These are phyloP conservation scores for Galerina marginata DNA, from an alignment of 768 basidiomycete genomes.

Conservation along the genomic window DNA sequence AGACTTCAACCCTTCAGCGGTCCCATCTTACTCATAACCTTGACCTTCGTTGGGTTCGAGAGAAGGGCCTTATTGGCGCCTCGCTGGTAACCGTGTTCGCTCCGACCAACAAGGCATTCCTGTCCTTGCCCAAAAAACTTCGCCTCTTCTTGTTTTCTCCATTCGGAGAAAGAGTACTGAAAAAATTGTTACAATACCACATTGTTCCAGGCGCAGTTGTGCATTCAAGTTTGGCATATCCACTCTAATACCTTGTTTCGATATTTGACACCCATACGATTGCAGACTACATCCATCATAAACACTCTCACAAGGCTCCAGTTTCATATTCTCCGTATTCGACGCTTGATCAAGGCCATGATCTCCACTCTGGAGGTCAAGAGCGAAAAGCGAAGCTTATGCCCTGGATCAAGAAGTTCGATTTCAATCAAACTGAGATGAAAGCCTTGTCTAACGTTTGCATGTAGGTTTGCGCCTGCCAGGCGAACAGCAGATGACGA, in stretches of 20 bases:
- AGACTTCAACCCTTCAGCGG: constrained; percentile 66
- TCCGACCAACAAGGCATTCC: constrained; percentile 56
- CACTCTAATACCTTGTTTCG: not conserved
- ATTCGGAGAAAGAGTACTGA: constrained; percentile 53
- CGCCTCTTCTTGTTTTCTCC: constrained; percentile 64
- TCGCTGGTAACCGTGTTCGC: constrained; percentile 58
- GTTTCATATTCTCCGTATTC: not conserved
- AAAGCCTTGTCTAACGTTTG: not conserved
- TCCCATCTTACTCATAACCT: constrained; percentile 48
- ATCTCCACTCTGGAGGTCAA: not conserved
- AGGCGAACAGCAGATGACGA: not conserved
- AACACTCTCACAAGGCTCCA: not conserved
- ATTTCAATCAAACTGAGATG: not conserved
- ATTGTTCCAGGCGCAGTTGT: constrained; percentile 54
- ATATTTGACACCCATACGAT: too few species aligned
- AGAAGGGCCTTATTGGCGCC: constrained; percentile 48
- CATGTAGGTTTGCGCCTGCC: not conserved
- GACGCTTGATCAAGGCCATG: not conserved
- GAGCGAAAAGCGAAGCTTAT: too few species aligned
- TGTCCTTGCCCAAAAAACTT: constrained; percentile 54
- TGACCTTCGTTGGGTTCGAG: constrained; percentile 49
- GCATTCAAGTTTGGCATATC: constrained; percentile 47
- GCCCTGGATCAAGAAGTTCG: too few species aligned
- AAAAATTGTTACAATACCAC: constrained; percentile 64
- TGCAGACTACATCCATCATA: constrained; percentile 18